phyloP scores from a whole-genome alignment of 2,329 filamentous ascomycete species.

The Delphinella strobiligena region DNA sequence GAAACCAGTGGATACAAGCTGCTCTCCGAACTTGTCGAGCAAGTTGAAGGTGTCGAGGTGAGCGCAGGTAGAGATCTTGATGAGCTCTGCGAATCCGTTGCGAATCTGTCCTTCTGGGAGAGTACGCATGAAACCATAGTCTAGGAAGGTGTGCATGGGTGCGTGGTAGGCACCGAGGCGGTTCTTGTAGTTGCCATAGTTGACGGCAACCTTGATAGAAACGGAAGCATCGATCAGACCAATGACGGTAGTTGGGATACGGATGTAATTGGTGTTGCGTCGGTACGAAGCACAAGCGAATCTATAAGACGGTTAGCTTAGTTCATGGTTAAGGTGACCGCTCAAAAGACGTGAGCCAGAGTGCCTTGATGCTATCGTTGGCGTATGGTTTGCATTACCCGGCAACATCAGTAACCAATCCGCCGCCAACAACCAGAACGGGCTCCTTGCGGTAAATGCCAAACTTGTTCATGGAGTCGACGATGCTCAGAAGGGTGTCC shows the following conservation, averaged over 20 bases:
- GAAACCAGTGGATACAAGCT: constrained; percentile 53
- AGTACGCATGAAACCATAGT: constrained; percentile 60
- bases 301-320: constrained; percentile 26
- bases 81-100: constrained; percentile 63
- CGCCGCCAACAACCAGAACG: constrained; percentile 54
- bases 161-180: constrained; percentile 62
- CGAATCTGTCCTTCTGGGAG: constrained; percentile 56
- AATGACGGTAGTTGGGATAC: constrained; percentile 62
- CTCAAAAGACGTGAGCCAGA: constrained; percentile 31
- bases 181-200: constrained; percentile 68
- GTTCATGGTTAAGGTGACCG: constrained; percentile 13
- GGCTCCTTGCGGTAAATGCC: constrained; percentile 58
- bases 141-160: constrained; percentile 59
- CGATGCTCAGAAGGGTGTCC: constrained; percentile 55
- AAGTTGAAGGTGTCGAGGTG: constrained; percentile 54
- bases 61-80: constrained; percentile 63
- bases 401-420: constrained; percentile 61
- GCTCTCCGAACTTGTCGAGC: constrained; percentile 57
- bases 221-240: constrained; percentile 65
- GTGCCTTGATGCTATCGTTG: constrained; percentile 36
- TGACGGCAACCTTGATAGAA: constrained; percentile 67
- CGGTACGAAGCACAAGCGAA: constrained; percentile 62
- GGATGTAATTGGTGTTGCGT: constrained; percentile 61
- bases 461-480: constrained; percentile 64
- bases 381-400: constrained; percentile 44